Evolutionary conservation across 1,139 yeast species (phyloP).

Genomic region (Magnusiomyces starmeri): DNA sequence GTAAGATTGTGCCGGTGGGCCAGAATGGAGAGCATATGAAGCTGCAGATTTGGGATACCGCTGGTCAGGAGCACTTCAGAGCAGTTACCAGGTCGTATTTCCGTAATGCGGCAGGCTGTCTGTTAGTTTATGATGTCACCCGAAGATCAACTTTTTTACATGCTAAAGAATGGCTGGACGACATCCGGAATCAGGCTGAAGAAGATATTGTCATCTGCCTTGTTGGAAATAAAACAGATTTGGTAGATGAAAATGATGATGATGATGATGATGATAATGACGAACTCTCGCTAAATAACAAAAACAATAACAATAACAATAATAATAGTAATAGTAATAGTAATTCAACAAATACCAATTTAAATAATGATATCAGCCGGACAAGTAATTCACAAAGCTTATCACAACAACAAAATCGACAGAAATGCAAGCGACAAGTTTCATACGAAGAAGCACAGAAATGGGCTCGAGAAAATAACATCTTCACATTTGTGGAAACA

Average conservation of each 20-base stretch:
- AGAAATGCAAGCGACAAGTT: slow-evolving; percentile 57
- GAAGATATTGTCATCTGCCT: slow-evolving; percentile 75
- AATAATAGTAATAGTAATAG: not conserved
- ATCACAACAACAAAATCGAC: not conserved
- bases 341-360: not conserved
- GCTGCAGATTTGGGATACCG: slow-evolving; percentile 54
- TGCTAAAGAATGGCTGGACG: slow-evolving; percentile 42
- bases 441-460: slow-evolving; percentile 73
- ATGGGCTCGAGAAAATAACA: slow-evolving; percentile 76
- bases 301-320: not conserved
- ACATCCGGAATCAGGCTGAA: slow-evolving; percentile 81
- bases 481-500: slow-evolving; percentile 87
- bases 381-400: not conserved
- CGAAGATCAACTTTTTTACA: slow-evolving; percentile 47
- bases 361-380: not conserved
- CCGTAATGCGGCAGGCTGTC: slow-evolving; percentile 75
- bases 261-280: not conserved
- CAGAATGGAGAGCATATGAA: slow-evolving; percentile 20
- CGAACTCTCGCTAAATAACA: not conserved
- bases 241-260: slow-evolving; percentile 24
- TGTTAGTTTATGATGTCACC: slow-evolving; percentile 82
- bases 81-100: slow-evolving; percentile 84
- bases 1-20: slow-evolving; percentile 32
- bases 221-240: slow-evolving; percentile 83
- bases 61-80: slow-evolving; percentile 92